Evolutionary conservation across 768 basidiomycete species (phyloP).

Genomic region (Pleurotus sapidus): DNA sequence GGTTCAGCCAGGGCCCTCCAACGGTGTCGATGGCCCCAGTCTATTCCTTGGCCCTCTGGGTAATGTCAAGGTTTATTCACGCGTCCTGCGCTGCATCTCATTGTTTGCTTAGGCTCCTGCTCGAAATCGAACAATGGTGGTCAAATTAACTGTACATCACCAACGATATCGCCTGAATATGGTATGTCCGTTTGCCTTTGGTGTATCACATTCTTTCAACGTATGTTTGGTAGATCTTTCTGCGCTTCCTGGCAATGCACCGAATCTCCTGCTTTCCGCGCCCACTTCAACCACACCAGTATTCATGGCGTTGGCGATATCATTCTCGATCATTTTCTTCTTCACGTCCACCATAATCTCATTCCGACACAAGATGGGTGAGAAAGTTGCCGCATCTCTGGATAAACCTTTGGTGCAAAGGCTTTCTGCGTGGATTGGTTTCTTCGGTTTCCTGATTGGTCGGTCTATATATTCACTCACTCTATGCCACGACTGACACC

Average conservation of each 20-base stretch:
- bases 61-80: slow-evolving; percentile 16
- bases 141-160: slow-evolving; percentile 49
- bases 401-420: slow-evolving; percentile 59
- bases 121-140: slow-evolving; percentile 46
- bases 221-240: slow-evolving; percentile 53
- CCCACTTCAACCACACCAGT: slow-evolving; percentile 60
- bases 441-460: slow-evolving; percentile 77
- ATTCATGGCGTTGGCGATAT: slow-evolving; percentile 61
- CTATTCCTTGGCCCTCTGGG: slow-evolving; percentile 67
- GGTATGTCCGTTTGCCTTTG: slow-evolving; percentile 36
- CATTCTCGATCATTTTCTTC: slow-evolving; percentile 60
- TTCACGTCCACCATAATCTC: slow-evolving; percentile 63
- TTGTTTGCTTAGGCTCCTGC: slow-evolving; percentile 58
- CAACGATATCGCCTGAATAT: slow-evolving; percentile 57
- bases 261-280: slow-evolving; percentile 52
- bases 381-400: slow-evolving; percentile 43
- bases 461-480: slow-evolving; percentile 12
- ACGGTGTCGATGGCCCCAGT: slow-evolving; percentile 61
- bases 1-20: slow-evolving; percentile 24
- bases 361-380: slow-evolving; percentile 61
- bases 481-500: not conserved
- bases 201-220: not conserved
- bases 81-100: not conserved
- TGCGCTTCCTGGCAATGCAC: slow-evolving; percentile 54
- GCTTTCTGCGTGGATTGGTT: slow-evolving; percentile 69